A percentile compares a stretch with the other conserved stretches of the same genome.
These are phyloP conservation scores for Adansonia gregorii DNA, from an alignment of 441 rosid genomes.

Conservation along the genomic window DNA sequence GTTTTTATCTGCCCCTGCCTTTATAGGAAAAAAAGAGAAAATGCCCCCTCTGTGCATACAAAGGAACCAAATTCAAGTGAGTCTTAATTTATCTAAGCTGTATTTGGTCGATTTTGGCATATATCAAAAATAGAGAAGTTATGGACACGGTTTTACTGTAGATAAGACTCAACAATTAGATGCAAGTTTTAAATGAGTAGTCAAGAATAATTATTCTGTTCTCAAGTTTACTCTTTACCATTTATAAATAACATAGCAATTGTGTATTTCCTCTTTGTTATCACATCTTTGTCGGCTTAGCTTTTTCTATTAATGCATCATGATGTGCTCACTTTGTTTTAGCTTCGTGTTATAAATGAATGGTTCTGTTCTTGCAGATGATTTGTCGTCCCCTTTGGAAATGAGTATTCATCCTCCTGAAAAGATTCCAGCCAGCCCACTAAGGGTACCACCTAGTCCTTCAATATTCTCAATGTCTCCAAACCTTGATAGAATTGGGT, in stretches of 20 bases:
- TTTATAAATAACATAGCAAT: neutral
- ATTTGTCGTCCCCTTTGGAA: constrained; percentile 60
- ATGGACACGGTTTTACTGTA: neutral
- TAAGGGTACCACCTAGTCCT: constrained; percentile 84
- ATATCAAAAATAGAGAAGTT: constrained; percentile 2
- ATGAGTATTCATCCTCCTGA: constrained; percentile 48
- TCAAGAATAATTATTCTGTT: neutral
- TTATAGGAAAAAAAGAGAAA: constrained; percentile 10
- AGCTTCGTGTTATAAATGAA: constrained; percentile 20
- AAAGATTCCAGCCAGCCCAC: constrained; percentile 70
- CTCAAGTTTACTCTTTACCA: neutral
- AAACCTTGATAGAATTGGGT: constrained; percentile 58
- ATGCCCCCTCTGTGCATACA: neutral
- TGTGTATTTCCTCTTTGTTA: neutral
- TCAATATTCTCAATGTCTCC: constrained; percentile 81
- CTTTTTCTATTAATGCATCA: neutral
- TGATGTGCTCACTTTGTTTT: constrained; percentile 1
- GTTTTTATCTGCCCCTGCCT: constrained; percentile 4
- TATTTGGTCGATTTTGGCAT: constrained; percentile 6
- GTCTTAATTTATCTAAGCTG: neutral
- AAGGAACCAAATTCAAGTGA: constrained; percentile 3
- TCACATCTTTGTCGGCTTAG: neutral
- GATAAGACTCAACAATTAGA: neutral
- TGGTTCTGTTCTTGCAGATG: constrained; percentile 55
- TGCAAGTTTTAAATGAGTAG: neutral